Percentiles rank a stretch among this genome's conserved stretches.
Conservation (phyloP, 2,329 filamentous ascomycete genomes). For the Tolypocladium cylindrosporum region DNA sequence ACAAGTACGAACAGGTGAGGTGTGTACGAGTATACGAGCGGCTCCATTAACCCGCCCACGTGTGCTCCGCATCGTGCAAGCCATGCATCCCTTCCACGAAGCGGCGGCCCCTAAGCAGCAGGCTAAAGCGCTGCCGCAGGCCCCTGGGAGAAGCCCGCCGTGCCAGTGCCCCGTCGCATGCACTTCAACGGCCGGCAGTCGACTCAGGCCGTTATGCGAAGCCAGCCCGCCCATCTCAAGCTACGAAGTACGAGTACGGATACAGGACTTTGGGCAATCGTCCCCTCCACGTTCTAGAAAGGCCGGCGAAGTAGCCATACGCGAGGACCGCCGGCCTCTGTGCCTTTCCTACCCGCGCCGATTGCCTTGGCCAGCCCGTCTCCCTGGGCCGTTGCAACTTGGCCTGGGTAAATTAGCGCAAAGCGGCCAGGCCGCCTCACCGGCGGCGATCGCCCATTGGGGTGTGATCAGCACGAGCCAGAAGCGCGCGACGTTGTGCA, state of each 20-base stretch:
- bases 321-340: background rate
- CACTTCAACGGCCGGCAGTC: background rate
- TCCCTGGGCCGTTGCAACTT: background rate
- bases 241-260: background rate
- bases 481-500: background rate
- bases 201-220: background rate
- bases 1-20: background rate
- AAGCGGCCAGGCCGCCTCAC: background rate
- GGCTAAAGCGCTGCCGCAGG: background rate
- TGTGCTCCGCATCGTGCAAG: background rate
- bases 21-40: background rate
- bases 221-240: background rate
- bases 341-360: background rate
- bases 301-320: background rate
- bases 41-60: background rate
- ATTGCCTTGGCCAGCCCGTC: background rate
- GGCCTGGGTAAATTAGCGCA: background rate
- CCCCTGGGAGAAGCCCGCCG: background rate
- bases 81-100: background rate
- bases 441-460: background rate
- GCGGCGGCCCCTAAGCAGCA: background rate
- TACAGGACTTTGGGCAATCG: background rate
- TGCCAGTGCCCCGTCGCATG: background rate
- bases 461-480: background rate
- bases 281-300: background rate